A percentile compares a stretch with the other conserved stretches of the same genome.
phyloP scores from a whole-genome alignment of 306 rosid species.

The Mucuna pruriens region DNA sequence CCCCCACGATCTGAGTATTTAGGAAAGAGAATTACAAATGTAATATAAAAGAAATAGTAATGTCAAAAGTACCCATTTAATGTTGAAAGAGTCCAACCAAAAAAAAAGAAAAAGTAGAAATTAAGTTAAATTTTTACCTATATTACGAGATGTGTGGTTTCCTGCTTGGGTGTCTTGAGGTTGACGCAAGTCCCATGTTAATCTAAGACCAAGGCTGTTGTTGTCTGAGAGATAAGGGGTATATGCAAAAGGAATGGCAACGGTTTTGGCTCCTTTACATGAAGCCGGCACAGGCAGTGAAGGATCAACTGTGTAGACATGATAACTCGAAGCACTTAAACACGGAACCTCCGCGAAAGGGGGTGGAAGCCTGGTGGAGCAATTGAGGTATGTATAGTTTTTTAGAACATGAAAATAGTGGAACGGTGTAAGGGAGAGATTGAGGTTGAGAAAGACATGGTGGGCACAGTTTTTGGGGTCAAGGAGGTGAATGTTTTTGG shows the following conservation, averaged over 20 bases:
- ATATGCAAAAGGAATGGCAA: slow-evolving; percentile 70
- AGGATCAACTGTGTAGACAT: slow-evolving; percentile 72
- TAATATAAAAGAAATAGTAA: background rate
- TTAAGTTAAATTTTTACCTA: slow-evolving; percentile 43
- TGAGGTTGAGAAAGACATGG: slow-evolving; percentile 68
- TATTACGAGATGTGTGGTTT: slow-evolving; percentile 27
- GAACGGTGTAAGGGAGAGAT: slow-evolving; percentile 70
- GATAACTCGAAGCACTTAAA: slow-evolving; percentile 51
- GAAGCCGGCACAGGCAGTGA: slow-evolving; percentile 47
- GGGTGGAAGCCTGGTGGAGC: slow-evolving; percentile 47
- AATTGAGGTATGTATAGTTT: slow-evolving; percentile 64
- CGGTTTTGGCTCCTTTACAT: slow-evolving; percentile 61
- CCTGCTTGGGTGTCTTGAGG: slow-evolving; percentile 37
- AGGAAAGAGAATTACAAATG: background rate
- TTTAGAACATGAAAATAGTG: slow-evolving; percentile 55
- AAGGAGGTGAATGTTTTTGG: slow-evolving; percentile 58
- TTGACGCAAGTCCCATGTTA: slow-evolving; percentile 60
- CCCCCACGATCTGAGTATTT: background rate
- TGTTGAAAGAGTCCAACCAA: background rate
- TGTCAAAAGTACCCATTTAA: background rate
- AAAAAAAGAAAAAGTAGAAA: background rate
- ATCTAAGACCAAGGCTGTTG: slow-evolving; percentile 69
- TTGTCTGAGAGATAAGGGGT: slow-evolving; percentile 74
- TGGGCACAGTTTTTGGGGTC: slow-evolving; percentile 72
- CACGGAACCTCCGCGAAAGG: slow-evolving; percentile 64